These are phyloP conservation scores for Pleurotus pulmonarius DNA, from an alignment of 768 basidiomycete genomes.

Conservation along the genomic window DNA sequence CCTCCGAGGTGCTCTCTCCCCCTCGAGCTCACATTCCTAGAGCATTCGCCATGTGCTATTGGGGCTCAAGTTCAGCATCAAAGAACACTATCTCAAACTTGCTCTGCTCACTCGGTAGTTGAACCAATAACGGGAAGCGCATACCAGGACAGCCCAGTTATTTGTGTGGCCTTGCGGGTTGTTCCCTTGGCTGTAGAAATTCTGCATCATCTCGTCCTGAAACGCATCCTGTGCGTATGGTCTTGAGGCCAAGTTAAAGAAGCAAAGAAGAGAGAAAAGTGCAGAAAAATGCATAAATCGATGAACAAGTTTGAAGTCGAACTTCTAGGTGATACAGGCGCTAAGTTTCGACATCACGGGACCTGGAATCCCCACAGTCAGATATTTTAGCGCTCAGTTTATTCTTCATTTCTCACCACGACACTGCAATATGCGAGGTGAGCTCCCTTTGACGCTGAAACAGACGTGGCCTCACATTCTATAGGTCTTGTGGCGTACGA, in stretches of 20 bases:
- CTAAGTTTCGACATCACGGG: no score
- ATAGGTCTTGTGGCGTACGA: constrained; percentile 62
- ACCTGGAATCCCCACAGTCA: no score
- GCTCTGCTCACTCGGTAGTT: constrained; percentile 80
- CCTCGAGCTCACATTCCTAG: constrained; percentile 79
- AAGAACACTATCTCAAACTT: no score
- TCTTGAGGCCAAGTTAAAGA: constrained; percentile 31
- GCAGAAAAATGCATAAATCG: no score
- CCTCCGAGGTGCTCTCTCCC: neutral
- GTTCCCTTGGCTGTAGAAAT: constrained; percentile 37
- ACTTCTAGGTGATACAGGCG: no score
- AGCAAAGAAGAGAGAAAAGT: no score
- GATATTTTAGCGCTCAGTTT: no score
- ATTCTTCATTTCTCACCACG: no score
- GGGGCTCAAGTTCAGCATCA: neutral
- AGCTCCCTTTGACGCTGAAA: neutral
- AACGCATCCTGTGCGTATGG: constrained; percentile 19
- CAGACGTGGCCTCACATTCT: no score
- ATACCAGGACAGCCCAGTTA: constrained; percentile 98
- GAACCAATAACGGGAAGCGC: constrained; percentile 95
- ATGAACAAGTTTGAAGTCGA: no score
- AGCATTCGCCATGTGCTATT: constrained; percentile 98
- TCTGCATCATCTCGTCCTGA: constrained; percentile 34
- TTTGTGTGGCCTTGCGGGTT: constrained; percentile 70
- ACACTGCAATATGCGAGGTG: neutral